Evolutionary conservation across 495 filamentous ascomycete species (phyloP), one percentile per base, ranked within the genome.

Genomic region (Peziza echinospora): DNA sequence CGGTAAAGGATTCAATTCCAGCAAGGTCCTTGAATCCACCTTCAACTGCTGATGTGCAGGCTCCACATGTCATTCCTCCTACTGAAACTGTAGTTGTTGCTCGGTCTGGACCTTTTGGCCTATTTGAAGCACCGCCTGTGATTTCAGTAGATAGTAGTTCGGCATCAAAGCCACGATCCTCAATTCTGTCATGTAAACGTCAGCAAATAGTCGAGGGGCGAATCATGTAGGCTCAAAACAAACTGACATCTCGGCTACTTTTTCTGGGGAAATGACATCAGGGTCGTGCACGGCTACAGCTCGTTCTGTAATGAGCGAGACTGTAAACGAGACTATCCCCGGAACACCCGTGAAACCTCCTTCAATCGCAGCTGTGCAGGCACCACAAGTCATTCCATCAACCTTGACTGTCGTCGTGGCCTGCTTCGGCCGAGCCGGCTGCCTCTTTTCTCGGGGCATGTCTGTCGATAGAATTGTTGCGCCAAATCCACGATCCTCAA

Each of bases 11-110:
- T 34, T 76, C 69, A 11, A 97, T 62, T 0, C 87, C 91, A 2
- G 76, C 65, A 13, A 87, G 65, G 49, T 75, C 75, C 47, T 76
- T 71, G 56, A 96, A 91, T 2, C 80, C 84, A 44, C 73, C 73
- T 61, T 93, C 78, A 17, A 96, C 72, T 37, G 89, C 86, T 9
- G 85, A 81, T 5, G 87, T 94, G 60, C 89, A 97, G 22, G 87
- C 84, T 19, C 87, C 87, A 55, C 87, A 97, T 4, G 87, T 96
- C 89, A 97, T 96, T 24, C 89, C 89, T 53, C 80, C 81, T 21
- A 97, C 73, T 3, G 77, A 73, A 16, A 97, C 69, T 0, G 84
- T 93, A 0, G 86, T 94, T 4, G 78, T 75, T 51, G 73, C 55
- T 2, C 68, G 54, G 22, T 64, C 58, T 21, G 47, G 40, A 16